Conservation (phyloP, 306 rosid species). For the barrel medic (Medicago truncatula) region MtrunA17r5.0-ANR NC_053047.1:2170501-2171000, state of each 20-base stretch:
- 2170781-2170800: conserved; percentile 13
- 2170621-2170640: conserved; percentile 46
- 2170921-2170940: conserved; percentile 37
- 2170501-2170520: too few relatives aligned
- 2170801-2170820: conserved; percentile 37
- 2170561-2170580: background rate
- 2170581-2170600: background rate
- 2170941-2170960: conserved; percentile 31
- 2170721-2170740: conserved; percentile 17
- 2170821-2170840: conserved; percentile 59
- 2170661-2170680: conserved; percentile 39
- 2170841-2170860: conserved; percentile 42
- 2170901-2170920: conserved; percentile 26
- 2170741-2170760: conserved; percentile 51
- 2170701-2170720: conserved; percentile 37
- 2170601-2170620: background rate
- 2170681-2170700: conserved; percentile 45
- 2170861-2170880: conserved; percentile 49
- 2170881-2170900: conserved; percentile 60
- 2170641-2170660: conserved; percentile 44
- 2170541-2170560: background rate
- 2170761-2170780: conserved; percentile 37
- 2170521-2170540: background rate
- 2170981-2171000: conserved; percentile 71
- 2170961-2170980: conserved; percentile 66